Conservation (phyloP, 1,284 basidiomycete genomes). For the Coriolopsis trogii region DNA sequence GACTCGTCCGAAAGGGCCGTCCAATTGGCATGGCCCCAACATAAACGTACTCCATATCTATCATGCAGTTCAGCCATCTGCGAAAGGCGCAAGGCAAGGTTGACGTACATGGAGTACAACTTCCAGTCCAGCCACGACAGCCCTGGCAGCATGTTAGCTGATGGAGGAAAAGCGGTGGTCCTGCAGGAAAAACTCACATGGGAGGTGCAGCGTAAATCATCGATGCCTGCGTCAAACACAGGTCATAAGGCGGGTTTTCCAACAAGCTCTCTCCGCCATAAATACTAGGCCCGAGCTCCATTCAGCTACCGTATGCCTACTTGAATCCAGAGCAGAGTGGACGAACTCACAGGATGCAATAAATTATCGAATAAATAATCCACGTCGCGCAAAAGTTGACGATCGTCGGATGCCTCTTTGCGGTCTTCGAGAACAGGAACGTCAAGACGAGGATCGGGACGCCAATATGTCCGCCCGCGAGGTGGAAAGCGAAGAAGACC, state of each 20-base stretch:
- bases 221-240: conserved; percentile 54
- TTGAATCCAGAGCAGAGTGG: neutral
- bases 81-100: neutral
- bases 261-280: conserved; percentile 36
- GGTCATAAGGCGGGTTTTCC: conserved; percentile 20
- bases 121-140: conserved; percentile 47
- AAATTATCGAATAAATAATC: conserved; percentile 55
- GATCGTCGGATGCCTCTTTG: conserved; percentile 33
- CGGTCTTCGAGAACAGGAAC: conserved; percentile 31
- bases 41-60: conserved; percentile 46
- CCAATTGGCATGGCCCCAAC: conserved; percentile 25
- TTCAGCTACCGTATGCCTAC: neutral
- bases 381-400: conserved; percentile 49
- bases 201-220: conserved; percentile 55
- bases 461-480: conserved; percentile 36
- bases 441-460: conserved; percentile 36
- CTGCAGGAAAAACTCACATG: conserved; percentile 42
- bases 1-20: conserved; percentile 16
- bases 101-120: conserved; percentile 51
- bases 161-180: neutral
- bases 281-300: too few relatives aligned
- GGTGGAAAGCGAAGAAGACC: conserved; percentile 29
- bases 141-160: conserved; percentile 37
- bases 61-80: neutral
- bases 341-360: conserved; percentile 49